Evolutionary conservation across 352 stramenopile species (phyloP), one percentile per base, ranked within the genome.

Genomic region (Globisporangium ultimum): DNA sequence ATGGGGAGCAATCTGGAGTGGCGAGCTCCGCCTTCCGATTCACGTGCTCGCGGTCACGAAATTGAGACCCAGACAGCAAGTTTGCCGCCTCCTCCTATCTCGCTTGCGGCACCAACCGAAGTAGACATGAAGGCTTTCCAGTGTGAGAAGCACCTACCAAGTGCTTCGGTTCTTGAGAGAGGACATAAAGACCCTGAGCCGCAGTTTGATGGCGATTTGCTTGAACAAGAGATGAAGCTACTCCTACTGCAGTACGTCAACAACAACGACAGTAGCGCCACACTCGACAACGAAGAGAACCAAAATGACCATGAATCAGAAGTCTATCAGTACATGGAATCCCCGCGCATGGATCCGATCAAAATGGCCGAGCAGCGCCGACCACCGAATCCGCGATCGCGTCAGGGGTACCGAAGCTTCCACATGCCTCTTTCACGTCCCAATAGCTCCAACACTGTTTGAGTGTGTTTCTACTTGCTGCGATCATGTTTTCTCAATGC

Each of bases 151-250:
- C 46, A 61, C 14, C 46, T 48, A 7, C n/a, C 49, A 32, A 24
- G n/a, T 20, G 53, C 45, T 14, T 53, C 18, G 18, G 21, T 43
- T 0, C 21, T 32, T 38, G 45, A 60, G 18, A 34, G 15, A 1
- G 28, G 38, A 1, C 54, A 53, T 15, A 53, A 22, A 0, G 46
- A 45, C 6, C 42, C 58, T 0, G 58, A 80, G 22, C 71, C 64
- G 0, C 64, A 80, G 22, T 32, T 73, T 3, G 68, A 81, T 46
- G 67, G 70, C 10, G 61, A 66, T 4, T 17, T 58, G 2, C 71
- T 87, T 34, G 78, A 84, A 32, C 57, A 68, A n/a, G 70, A 83
- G 58, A 89, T 89, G 79, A 85, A 84, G 55, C 45, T 61, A 38
- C 70, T 74, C n/a, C 72, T 89, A 1, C 45, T 81, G 8, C 50